These are phyloP conservation scores for Leccinellum rugosiceps DNA, from an alignment of 768 basidiomycete species.

Conservation along the genomic window DNA sequence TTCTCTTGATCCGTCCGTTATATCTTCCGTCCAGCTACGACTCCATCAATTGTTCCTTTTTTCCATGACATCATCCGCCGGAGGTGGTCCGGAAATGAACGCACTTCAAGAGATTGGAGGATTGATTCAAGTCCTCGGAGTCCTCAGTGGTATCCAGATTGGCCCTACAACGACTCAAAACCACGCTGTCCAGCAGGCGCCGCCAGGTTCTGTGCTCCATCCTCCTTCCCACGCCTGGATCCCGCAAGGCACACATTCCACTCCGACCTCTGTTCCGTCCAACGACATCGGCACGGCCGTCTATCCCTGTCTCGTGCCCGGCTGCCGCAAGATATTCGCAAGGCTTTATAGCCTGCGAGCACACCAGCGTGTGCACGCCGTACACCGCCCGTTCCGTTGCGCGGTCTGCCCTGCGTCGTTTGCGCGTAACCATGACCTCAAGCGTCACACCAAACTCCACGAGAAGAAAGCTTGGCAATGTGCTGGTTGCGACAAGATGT, in stretches of 20 bases:
- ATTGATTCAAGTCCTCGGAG: conserved; percentile 79
- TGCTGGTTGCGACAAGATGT: conserved; percentile 67
- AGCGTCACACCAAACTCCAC: conserved; percentile 72
- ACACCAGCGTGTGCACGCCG: conserved; percentile 65
- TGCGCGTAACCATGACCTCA: conserved; percentile 75
- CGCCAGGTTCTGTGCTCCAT: conserved; percentile 33
- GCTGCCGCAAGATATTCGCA: conserved; percentile 68
- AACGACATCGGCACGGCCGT: conserved; percentile 69
- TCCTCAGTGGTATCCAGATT: conserved; percentile 76
- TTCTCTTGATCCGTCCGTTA: conserved; percentile 52
- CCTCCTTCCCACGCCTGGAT: conserved; percentile 29
- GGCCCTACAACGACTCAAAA: conserved; percentile 34
- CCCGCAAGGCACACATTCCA: conserved; percentile 20
- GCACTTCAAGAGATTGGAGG: conserved; percentile 72
- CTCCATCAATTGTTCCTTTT: conserved; percentile 80
- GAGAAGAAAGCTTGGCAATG: conserved; percentile 74
- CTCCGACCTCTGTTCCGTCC: conserved; percentile 27
- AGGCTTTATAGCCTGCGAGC: conserved; percentile 66
- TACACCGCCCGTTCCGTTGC: conserved; percentile 66
- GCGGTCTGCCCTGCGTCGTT: conserved; percentile 68
- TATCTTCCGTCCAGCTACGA: conserved; percentile 68
- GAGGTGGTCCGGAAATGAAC: conserved; percentile 50
- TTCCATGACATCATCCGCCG: conserved; percentile 64
- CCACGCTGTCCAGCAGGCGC: conserved; percentile 22
- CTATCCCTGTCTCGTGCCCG: conserved; percentile 68